phyloP scores from a whole-genome alignment of 495 filamentous ascomycete species.

The Hypoxylon lenormandii region DNA sequence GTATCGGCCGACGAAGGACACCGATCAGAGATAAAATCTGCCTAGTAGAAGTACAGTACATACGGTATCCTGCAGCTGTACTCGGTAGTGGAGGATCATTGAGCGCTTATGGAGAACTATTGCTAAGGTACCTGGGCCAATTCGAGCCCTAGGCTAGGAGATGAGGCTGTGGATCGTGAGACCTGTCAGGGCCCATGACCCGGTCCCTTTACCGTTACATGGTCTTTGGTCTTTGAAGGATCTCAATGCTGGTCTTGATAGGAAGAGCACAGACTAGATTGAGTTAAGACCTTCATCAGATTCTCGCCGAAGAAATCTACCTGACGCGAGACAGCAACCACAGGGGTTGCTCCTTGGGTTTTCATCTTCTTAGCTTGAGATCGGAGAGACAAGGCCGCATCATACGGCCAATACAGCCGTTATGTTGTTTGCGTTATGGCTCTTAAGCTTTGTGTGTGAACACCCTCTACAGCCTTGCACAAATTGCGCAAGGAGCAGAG shows the following conservation, averaged over 20 bases:
- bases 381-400: constrained; percentile 9
- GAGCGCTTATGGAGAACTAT: constrained; percentile 29
- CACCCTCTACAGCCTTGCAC: too few species aligned
- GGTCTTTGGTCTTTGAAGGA: constrained; percentile 27
- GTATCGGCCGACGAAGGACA: constrained; percentile 16
- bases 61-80: constrained; percentile 16
- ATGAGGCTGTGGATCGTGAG: constrained; percentile 41
- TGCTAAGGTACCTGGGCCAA: constrained; percentile 20
- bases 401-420: neutral
- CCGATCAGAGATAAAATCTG: constrained; percentile 26
- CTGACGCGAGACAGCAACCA: constrained; percentile 10
- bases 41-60: constrained; percentile 34
- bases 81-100: constrained; percentile 16
- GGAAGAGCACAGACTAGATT: constrained; percentile 9
- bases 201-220: constrained; percentile 5
- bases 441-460: neutral
- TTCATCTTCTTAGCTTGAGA: constrained; percentile 9
- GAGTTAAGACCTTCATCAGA: constrained; percentile 41
- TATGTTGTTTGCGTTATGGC: neutral
- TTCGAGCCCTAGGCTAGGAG: constrained; percentile 25
- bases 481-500: too few species aligned
- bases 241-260: constrained; percentile 34
- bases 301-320: constrained; percentile 20
- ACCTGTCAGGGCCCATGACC: constrained; percentile 20
- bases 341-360: constrained; percentile 6